Evolutionary conservation across 2,329 filamentous ascomycete genomes (phyloP).

Genomic region (Verticillium albo-atrum): DNA sequence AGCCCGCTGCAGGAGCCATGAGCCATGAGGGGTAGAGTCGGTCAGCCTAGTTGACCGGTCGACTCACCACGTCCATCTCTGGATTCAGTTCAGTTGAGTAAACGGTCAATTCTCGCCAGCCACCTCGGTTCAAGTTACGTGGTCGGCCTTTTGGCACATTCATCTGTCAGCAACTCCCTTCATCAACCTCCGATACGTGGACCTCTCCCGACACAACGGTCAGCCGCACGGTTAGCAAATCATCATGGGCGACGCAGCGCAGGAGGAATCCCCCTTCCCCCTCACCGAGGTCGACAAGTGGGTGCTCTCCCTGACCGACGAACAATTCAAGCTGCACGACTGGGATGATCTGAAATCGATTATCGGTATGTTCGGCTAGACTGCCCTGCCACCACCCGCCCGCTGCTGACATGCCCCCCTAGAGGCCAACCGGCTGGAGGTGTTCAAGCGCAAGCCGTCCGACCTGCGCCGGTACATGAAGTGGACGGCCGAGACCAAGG

Average conservation of each 20-base stretch:
- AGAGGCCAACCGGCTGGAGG: slow-evolving; percentile 60
- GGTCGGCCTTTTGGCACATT: too few relatives aligned
- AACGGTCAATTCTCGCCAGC: neutral
- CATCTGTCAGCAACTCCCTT: too few relatives aligned
- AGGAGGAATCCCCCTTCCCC: slow-evolving; percentile 49
- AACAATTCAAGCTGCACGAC: slow-evolving; percentile 63
- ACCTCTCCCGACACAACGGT: too few relatives aligned
- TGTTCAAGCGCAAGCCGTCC: slow-evolving; percentile 75
- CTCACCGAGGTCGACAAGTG: slow-evolving; percentile 54
- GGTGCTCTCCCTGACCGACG: slow-evolving; percentile 61
- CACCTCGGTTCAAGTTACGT: too few relatives aligned
- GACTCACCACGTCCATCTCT: neutral
- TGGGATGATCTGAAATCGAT: slow-evolving; percentile 72
- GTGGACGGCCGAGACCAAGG: slow-evolving; percentile 67
- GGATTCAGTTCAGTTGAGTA: neutral
- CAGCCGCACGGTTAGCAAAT: neutral
- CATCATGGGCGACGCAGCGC: slow-evolving; percentile 33
- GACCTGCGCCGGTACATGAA: slow-evolving; percentile 75
- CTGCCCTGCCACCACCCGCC: neutral
- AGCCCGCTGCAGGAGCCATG: too few relatives aligned
- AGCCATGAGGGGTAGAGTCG: neutral
- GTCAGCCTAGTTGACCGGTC: neutral
- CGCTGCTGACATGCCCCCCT: neutral
- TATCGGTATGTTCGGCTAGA: slow-evolving; percentile 44
- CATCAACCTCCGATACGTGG: too few relatives aligned